These are phyloP conservation scores for Mucor plumbeus DNA, from an alignment of 371 early-diverging fungal species.

Conservation along the genomic window DNA sequence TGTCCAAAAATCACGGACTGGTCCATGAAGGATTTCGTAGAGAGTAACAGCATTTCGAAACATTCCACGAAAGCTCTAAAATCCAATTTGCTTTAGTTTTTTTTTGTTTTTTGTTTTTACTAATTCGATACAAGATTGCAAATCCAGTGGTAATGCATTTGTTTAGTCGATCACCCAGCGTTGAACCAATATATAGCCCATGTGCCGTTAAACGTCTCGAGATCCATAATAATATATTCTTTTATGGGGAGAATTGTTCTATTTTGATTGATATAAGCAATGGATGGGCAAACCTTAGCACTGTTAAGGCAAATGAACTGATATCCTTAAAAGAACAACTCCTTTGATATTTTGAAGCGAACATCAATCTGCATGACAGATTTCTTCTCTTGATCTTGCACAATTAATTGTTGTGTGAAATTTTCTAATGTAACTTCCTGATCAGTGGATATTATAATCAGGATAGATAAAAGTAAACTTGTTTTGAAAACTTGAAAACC, in stretches of 20 bases:
- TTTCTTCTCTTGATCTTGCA: slow-evolving; percentile 1
- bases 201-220: slow-evolving; percentile 89
- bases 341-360: slow-evolving; percentile 87
- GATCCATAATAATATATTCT: slow-evolving; percentile 77
- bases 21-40: slow-evolving; percentile 81
- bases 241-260: slow-evolving; percentile 82
- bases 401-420: neutral
- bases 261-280: slow-evolving; percentile 93
- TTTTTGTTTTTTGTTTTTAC: slow-evolving; percentile 80
- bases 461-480: slow-evolving; percentile 59
- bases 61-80: slow-evolving; percentile 84
- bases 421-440: slow-evolving; percentile 11
- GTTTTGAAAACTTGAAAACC: slow-evolving; percentile 77
- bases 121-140: slow-evolving; percentile 79
- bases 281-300: slow-evolving; percentile 88
- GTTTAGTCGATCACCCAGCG: slow-evolving; percentile 71
- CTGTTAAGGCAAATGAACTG: slow-evolving; percentile 77
- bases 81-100: slow-evolving; percentile 84
- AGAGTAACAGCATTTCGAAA: slow-evolving; percentile 72
- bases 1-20: slow-evolving; percentile 72
- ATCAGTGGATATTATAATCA: slow-evolving; percentile 46
- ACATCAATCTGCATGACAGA: slow-evolving; percentile 72
- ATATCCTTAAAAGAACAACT: slow-evolving; percentile 76
- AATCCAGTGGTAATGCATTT: slow-evolving; percentile 86
- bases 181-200: slow-evolving; percentile 90